Percentiles rank a stretch among this genome's conserved stretches.
These are phyloP conservation scores for Naganishia kalamii DNA, from an alignment of 768 basidiomycete species.

Conservation along the genomic window DNA sequence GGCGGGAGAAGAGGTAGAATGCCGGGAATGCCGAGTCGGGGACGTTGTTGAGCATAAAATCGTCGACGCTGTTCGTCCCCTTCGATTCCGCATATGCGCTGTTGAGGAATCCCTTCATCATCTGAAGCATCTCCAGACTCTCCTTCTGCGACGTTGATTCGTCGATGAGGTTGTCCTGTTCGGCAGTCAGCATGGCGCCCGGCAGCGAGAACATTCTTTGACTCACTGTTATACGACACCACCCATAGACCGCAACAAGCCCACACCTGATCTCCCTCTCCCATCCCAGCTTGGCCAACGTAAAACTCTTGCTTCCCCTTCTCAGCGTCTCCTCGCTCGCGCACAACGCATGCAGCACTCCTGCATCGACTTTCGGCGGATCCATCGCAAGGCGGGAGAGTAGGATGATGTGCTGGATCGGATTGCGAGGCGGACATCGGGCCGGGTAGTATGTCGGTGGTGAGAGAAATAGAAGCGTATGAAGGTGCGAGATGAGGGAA, in stretches of 20 bases:
- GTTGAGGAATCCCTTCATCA: constrained; percentile 15
- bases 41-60: constrained; percentile 25
- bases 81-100: constrained; percentile 10
- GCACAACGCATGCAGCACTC: constrained; percentile 26
- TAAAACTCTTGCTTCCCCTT: constrained; percentile 44
- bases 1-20: constrained; percentile 35
- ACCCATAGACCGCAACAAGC: constrained; percentile 42
- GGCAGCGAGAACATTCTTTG: neutral
- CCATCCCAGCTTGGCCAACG: constrained; percentile 42
- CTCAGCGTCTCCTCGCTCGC: constrained; percentile 33
- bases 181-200: neutral
- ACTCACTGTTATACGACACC: constrained; percentile 40
- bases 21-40: constrained; percentile 27
- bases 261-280: constrained; percentile 41
- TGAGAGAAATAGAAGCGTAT: constrained; percentile 60
- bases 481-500: constrained; percentile 47
- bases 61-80: constrained; percentile 19
- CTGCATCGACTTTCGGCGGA: constrained; percentile 29
- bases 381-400: constrained; percentile 33
- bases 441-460: constrained; percentile 53
- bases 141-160: constrained; percentile 3
- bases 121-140: neutral
- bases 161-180: constrained; percentile 39
- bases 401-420: constrained; percentile 33
- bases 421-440: constrained; percentile 37